Percentiles rank a stretch among this genome's conserved stretches.
Conservation (phyloP, 495 filamentous ascomycete genomes). For the Letharia columbiana region DNA sequence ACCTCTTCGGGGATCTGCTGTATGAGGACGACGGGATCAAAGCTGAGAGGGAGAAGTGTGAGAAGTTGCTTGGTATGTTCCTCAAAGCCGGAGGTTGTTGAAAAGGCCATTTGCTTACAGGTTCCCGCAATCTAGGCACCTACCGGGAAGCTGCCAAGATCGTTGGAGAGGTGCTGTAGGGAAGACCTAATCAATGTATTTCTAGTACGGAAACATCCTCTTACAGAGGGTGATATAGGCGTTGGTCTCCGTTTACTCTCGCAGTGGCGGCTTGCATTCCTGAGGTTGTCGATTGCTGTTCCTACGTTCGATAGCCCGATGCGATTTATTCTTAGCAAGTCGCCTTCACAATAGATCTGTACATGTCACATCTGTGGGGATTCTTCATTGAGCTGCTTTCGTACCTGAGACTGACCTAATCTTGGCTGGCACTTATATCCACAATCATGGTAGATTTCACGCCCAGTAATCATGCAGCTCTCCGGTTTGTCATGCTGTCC, state of each 20-base stretch:
- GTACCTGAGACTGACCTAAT: not conserved
- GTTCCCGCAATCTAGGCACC: constrained; percentile 36
- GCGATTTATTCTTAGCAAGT: not conserved
- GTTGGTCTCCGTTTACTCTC: constrained; percentile 15
- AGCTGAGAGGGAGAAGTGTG: constrained; percentile 95
- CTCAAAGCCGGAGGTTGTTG: not conserved
- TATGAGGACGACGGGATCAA: constrained; percentile 98
- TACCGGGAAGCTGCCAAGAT: constrained; percentile 97
- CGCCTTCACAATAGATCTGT: not conserved
- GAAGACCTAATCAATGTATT: not conserved
- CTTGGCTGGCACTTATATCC: not conserved
- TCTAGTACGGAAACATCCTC: not conserved
- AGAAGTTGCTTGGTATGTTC: constrained; percentile 61
- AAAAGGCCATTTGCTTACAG: not conserved
- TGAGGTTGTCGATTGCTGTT: not conserved
- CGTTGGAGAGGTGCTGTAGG: constrained; percentile 75
- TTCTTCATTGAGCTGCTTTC: not conserved
- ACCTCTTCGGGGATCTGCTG: constrained; percentile 83
- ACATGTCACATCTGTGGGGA: not conserved
- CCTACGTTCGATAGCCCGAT: not conserved
- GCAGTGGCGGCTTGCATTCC: constrained; percentile 9
- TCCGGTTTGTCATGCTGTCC: not conserved
- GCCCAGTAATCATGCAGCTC: not conserved
- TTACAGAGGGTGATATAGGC: constrained; percentile 6
- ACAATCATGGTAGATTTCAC: not conserved